Evolutionary conservation across 225 moss, liverwort and hornwort genomes (phyloP).

Genomic region (Pleurozium schreberi): DNA sequence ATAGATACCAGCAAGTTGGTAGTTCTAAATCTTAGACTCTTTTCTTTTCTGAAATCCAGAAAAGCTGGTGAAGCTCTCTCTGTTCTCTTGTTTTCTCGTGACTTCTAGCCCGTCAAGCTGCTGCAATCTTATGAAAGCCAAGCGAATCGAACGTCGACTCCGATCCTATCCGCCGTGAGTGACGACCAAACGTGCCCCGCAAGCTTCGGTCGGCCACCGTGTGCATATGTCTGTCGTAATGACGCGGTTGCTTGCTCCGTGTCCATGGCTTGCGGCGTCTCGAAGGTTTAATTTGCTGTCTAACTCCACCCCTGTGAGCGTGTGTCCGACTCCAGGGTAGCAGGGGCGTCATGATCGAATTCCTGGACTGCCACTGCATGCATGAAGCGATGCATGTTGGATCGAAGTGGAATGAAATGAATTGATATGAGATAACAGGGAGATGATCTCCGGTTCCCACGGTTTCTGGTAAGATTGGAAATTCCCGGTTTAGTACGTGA

Average conservation of each 20-base stretch:
- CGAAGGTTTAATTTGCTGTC: neutral
- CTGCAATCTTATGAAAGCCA: neutral
- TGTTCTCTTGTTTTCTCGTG: neutral
- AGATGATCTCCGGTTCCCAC: neutral
- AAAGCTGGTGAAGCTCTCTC: neutral
- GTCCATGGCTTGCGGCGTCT: neutral
- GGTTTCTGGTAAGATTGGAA: neutral
- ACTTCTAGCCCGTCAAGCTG: neutral
- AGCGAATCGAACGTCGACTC: neutral
- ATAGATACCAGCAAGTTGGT: no score
- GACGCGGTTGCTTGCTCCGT: neutral
- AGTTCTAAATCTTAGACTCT: neutral
- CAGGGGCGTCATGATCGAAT: neutral
- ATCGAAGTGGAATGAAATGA: neutral
- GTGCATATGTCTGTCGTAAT: neutral
- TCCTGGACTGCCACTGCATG: neutral
- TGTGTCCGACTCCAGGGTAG: neutral
- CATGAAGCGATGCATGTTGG: neutral
- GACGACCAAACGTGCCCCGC: neutral
- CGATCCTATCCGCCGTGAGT: neutral
- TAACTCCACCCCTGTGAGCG: neutral
- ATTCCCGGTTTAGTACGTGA: neutral
- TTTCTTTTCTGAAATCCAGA: neutral
- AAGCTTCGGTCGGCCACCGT: neutral
- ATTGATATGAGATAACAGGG: neutral